Evolutionary conservation across 31 red algal genomes (phyloP).

Genomic region (Asparagopsis taxiformis): DNA sequence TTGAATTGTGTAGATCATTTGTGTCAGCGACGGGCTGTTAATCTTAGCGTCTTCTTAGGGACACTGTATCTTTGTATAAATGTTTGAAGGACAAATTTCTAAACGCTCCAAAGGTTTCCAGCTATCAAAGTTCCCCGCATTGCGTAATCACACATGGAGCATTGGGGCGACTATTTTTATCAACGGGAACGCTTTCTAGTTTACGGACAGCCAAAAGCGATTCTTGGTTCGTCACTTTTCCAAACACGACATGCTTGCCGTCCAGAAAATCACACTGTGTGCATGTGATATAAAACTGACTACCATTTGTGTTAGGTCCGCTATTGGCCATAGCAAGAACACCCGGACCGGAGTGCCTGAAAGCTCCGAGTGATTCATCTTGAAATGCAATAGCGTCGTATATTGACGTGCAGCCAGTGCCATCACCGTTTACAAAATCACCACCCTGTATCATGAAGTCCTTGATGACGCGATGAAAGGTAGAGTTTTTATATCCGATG

Average conservation of each 20-base stretch:
- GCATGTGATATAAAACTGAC: constrained; percentile 95
- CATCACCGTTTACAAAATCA: constrained; percentile 80
- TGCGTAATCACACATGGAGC: constrained; percentile 30
- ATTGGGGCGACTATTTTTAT: constrained; percentile 23
- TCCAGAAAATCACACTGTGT: constrained; percentile 60
- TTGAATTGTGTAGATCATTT: background rate
- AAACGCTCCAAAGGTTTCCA: background rate
- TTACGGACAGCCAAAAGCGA: constrained; percentile 52
- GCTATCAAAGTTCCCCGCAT: constrained; percentile 50
- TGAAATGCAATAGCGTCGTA: constrained; percentile 80
- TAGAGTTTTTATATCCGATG: constrained; percentile 70
- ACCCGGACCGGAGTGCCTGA: constrained; percentile 66
- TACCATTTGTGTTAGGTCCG: constrained; percentile 91
- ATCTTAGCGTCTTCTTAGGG: background rate
- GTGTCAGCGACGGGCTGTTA: background rate
- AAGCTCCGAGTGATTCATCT: constrained; percentile 77
- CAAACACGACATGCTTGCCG: constrained; percentile 93
- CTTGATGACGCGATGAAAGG: constrained; percentile 87
- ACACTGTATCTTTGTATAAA: background rate
- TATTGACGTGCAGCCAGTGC: constrained; percentile 89
- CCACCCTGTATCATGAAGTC: constrained; percentile 91
- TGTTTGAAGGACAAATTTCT: background rate
- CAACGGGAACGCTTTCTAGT: constrained; percentile 39
- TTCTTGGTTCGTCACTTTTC: constrained; percentile 69
- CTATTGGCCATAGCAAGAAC: constrained; percentile 93